Percentiles rank a stretch among this genome's conserved stretches.
Conservation (phyloP, 495 filamentous ascomycete genomes). For the Rhypophila decipiens region DNA sequence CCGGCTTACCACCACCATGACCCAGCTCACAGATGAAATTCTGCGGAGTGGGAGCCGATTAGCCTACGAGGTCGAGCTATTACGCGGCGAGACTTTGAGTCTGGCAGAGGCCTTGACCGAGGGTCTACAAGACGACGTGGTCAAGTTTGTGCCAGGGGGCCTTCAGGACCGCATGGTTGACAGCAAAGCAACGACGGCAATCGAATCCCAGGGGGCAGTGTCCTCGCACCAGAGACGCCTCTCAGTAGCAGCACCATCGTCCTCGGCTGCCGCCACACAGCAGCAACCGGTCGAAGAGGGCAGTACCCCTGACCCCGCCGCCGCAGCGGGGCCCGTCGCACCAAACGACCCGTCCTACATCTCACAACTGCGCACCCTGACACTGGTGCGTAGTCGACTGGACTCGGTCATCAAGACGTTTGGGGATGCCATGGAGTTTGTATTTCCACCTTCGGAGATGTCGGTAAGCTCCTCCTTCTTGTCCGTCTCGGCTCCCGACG, state of each 20-base stretch:
- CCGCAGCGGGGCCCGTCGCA: conserved; percentile 10
- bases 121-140: conserved; percentile 59
- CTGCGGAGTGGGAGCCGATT: conserved; percentile 76
- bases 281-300: too few relatives aligned
- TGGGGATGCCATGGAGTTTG: conserved; percentile 89
- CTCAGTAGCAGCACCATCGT: conserved; percentile 12
- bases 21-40: conserved; percentile 89
- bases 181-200: not conserved
- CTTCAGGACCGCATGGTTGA: conserved; percentile 22
- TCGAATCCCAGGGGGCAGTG: not conserved
- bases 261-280: conserved; percentile 6
- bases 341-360: conserved; percentile 62
- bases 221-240: conserved; percentile 21
- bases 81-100: conserved; percentile 76
- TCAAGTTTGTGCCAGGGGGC: conserved; percentile 57
- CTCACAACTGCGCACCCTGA: conserved; percentile 70
- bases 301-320: conserved; percentile 4
- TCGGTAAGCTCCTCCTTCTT: conserved; percentile 70
- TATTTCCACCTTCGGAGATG: conserved; percentile 72
- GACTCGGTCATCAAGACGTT: conserved; percentile 84
- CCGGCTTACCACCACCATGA: conserved; percentile 73
- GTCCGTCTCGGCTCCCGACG: conserved; percentile 71
- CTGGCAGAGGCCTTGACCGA: conserved; percentile 73
- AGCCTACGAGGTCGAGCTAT: conserved; percentile 89
- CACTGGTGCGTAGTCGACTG: conserved; percentile 70